Conservation (phyloP, 441 rosid genomes). For the Croton laevigatus region DNA sequence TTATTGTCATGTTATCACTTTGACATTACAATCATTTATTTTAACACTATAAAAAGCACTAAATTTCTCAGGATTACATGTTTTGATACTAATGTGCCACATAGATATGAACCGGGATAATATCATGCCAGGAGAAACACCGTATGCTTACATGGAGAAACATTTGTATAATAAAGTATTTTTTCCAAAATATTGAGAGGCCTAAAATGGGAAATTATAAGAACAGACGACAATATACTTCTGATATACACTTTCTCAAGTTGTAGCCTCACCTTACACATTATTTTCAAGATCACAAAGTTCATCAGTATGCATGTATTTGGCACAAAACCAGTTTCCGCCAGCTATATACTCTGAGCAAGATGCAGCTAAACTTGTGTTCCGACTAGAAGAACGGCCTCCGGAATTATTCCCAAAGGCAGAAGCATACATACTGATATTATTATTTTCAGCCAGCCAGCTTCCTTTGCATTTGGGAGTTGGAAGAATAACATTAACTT, state of each 20-base stretch:
- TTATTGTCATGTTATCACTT: no score
- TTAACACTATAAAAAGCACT: not conserved
- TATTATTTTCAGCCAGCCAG: not conserved
- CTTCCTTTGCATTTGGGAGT: not conserved
- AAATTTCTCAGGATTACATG: not conserved
- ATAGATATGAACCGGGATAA: not conserved
- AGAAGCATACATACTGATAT: constrained; percentile 1
- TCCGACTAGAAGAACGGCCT: not conserved
- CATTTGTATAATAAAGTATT: not conserved
- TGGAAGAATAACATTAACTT: no score
- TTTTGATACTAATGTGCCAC: not conserved
- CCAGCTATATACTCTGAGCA: not conserved
- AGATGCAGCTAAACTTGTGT: not conserved
- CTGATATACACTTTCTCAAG: not conserved
- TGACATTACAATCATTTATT: no score
- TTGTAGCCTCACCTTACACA: not conserved
- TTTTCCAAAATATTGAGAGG: not conserved
- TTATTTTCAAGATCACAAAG: not conserved
- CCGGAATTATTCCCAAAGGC: not conserved
- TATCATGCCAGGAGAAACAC: not conserved
- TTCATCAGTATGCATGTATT: no score
- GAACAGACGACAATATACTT: not conserved
- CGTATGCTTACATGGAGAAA: not conserved
- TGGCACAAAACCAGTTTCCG: no score
- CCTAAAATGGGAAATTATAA: not conserved